phyloP scores from a whole-genome alignment of 2,329 filamentous ascomycete species.

The Fusarium buxicola region DNA sequence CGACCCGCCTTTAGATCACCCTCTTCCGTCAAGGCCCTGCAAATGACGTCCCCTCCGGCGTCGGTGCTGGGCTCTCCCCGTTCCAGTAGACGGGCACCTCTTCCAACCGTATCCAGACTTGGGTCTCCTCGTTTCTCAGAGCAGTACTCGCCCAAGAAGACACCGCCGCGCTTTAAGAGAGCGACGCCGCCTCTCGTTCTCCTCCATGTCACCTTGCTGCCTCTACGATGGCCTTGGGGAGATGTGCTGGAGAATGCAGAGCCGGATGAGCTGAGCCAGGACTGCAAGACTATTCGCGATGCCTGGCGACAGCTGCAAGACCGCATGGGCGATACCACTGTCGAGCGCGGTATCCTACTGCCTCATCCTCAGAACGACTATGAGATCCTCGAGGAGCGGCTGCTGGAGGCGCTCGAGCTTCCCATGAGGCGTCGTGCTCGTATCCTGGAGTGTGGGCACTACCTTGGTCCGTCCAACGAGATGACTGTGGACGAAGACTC shows the following conservation, averaged over 20 bases:
- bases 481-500: conserved; percentile 57
- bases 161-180: conserved; percentile 68
- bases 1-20: conserved; percentile 76
- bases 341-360: conserved; percentile 78
- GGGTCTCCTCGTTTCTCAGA: conserved; percentile 65
- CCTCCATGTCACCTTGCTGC: conserved; percentile 81
- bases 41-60: conserved; percentile 75
- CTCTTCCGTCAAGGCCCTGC: conserved; percentile 75
- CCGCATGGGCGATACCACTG: conserved; percentile 77
- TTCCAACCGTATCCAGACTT: conserved; percentile 65
- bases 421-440: conserved; percentile 72
- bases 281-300: conserved; percentile 65
- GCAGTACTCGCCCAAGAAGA: conserved; percentile 68
- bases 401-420: conserved; percentile 80
- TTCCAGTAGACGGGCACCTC: conserved; percentile 60
- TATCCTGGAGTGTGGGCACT: conserved; percentile 82
- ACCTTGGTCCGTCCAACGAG: conserved; percentile 71
- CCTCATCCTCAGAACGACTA: conserved; percentile 85
- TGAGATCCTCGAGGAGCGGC: conserved; percentile 80
- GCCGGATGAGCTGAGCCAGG: conserved; percentile 56
- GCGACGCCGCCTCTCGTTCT: conserved; percentile 76
- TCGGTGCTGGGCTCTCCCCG: conserved; percentile 68
- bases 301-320: conserved; percentile 76
- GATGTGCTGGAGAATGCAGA: conserved; percentile 62
- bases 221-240: conserved; percentile 74